Evolutionary conservation across 2,329 filamentous ascomycete genomes (phyloP), one percentile per base, ranked within the genome.

Genomic region (Hypoxylon sp.): DNA sequence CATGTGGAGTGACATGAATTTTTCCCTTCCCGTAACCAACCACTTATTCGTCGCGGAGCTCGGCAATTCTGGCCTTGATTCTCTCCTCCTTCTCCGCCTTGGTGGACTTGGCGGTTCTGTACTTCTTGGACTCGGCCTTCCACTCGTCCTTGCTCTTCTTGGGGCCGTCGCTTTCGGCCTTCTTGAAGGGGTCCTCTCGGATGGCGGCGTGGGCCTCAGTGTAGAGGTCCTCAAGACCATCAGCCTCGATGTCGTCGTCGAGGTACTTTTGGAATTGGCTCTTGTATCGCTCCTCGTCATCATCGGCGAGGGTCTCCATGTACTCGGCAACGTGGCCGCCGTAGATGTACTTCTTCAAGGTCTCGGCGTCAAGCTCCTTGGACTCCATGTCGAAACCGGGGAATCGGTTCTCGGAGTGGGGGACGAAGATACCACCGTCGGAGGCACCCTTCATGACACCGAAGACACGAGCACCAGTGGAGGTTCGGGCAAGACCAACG

Each of bases 221-320:
- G 86, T 97, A 99, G 67, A 97, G 76, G 72, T 99, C 94, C 90
- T 99, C 94, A 55, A 99, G 85, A 69, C 89, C 91, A 71, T 97
- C 94, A 62, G 94, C 92, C 82, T 97, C 93, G 64, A 99, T 77
- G 69, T 96, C 94, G 73, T 96, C 91, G 64, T 99, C 93, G 67
- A 96, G 89, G 86, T 99, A 99, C 80, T 94, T 88, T 77, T 87
- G 82, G 89, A 99, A 99, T 84, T 99, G 94, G 69, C 85, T 87
- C 85, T 93, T 93, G 90, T 91, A 99, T 75, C 94, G 92, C 87
- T 99, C 94, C 89, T 99, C 94, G 74, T 99, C 94, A 75, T 99
- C 94, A 71, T 99, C 94, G 79, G 94, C 94, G 63, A 99, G 90
- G 54, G 89, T 94, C 88, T 99, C 94, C 94, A 99, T 99, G 88